Conservation (phyloP, 73 alveolate genomes). For the Effrenium voratum region DNA sequence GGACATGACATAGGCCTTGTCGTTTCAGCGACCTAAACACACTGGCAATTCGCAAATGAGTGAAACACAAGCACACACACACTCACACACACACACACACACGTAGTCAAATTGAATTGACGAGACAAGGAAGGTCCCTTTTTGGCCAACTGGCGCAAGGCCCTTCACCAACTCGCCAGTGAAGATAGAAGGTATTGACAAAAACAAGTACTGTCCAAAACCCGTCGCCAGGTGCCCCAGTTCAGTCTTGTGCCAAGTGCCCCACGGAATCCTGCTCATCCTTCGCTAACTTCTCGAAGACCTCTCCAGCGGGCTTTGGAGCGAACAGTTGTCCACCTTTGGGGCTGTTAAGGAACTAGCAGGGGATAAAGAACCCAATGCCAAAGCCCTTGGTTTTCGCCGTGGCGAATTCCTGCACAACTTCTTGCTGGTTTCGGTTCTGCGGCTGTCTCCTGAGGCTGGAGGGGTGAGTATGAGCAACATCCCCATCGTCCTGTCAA, state of each 20-base stretch:
- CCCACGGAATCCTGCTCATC: constrained; percentile 92
- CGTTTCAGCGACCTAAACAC: not conserved
- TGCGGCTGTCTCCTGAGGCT: too few species aligned
- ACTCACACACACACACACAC: not conserved
- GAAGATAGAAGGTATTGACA: not conserved
- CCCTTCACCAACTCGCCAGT: not conserved
- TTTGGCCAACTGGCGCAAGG: not conserved
- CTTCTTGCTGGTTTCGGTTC: too few species aligned
- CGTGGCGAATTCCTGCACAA: too few species aligned
- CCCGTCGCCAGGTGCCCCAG: too few species aligned
- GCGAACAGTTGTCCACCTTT: not conserved
- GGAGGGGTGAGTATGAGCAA: too few species aligned
- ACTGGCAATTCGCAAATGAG: not conserved
- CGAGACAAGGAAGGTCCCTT: not conserved
- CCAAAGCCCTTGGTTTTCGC: too few species aligned
- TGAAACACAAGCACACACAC: not conserved
- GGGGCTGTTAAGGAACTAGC: too few species aligned
- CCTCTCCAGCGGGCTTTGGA: not conserved
- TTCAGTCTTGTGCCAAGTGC: too few species aligned
- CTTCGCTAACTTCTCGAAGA: constrained; percentile 92
- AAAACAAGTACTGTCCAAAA: not conserved
- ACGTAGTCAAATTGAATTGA: too few species aligned
- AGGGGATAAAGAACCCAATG: too few species aligned
- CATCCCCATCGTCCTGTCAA: too few species aligned
- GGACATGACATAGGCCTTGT: not conserved